Evolutionary conservation across 2,329 filamentous ascomycete species (phyloP).

Genomic region (Aspergillus texensis): DNA sequence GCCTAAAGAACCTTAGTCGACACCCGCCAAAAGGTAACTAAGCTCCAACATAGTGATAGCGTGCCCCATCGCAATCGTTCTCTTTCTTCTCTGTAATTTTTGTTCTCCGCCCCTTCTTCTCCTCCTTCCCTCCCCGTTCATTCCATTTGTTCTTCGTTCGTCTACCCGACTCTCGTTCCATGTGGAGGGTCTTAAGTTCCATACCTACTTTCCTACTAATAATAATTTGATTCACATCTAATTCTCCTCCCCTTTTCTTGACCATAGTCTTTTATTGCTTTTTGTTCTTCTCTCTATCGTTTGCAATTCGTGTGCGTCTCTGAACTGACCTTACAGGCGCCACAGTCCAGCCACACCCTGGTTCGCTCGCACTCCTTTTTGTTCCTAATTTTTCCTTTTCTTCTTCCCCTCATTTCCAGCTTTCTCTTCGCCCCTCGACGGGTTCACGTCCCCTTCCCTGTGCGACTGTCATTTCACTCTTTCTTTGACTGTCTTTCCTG

Average conservation of each 20-base stretch:
- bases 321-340: conserved; percentile 4
- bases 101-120: conserved; percentile 7
- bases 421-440: conserved; percentile 3
- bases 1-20: neutral
- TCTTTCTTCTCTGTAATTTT: conserved; percentile 10
- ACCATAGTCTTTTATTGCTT: neutral
- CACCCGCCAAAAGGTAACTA: neutral
- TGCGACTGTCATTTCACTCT: conserved; percentile 1
- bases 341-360: conserved; percentile 13
- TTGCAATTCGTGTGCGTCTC: neutral
- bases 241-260: conserved; percentile 1
- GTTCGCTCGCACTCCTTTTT: conserved; percentile 12
- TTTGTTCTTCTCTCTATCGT: neutral
- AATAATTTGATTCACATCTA: conserved; percentile 15
- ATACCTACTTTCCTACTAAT: conserved; percentile 2
- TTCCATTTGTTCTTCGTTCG: neutral
- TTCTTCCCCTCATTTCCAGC: conserved; percentile 9
- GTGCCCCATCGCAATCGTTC: neutral
- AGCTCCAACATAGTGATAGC: conserved; percentile 4
- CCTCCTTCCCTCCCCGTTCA: neutral
- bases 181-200: neutral
- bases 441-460: neutral
- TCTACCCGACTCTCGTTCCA: neutral
- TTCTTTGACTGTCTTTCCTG: conserved; percentile 3
- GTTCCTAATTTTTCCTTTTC: conserved; percentile 8